Percentiles rank a stretch among this genome's conserved stretches.
These are phyloP conservation scores for Lecanicillium sp. DNA, from an alignment of 2,329 filamentous ascomycete genomes.

Conservation along the genomic window DNA sequence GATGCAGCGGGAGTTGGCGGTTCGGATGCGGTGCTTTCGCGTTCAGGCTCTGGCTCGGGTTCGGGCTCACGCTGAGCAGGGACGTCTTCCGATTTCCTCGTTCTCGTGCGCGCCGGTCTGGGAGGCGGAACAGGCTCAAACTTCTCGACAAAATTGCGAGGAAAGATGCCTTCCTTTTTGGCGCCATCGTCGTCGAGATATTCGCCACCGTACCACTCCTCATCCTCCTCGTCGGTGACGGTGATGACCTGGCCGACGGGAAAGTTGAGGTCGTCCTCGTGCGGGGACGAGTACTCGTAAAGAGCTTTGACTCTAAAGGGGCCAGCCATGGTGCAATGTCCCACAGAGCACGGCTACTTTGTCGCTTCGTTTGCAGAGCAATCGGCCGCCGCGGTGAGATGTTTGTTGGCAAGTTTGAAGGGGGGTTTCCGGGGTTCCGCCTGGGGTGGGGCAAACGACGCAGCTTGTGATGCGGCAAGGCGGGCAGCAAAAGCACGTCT, in stretches of 20 bases:
- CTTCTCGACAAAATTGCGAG: conserved; percentile 93
- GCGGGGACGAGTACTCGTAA: conserved; percentile 86
- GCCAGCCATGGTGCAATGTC: conserved; percentile 52
- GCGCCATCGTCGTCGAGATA: conserved; percentile 69
- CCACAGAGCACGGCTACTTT: conserved; percentile 2
- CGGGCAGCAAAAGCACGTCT: too few relatives aligned
- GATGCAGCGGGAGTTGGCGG: conserved; percentile 17
- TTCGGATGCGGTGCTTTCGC: conserved; percentile 15
- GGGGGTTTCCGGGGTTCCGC: neutral
- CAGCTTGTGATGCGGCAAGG: too few relatives aligned
- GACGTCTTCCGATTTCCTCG: conserved; percentile 42
- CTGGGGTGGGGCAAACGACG: conserved; percentile 1
- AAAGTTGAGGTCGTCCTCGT: conserved; percentile 94
- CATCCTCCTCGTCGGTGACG: conserved; percentile 85
- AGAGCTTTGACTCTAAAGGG: conserved; percentile 93
- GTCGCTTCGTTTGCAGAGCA: conserved; percentile 4
- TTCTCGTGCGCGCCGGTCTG: conserved; percentile 66
- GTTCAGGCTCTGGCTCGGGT: conserved; percentile 22
- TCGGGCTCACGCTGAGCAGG: conserved; percentile 16
- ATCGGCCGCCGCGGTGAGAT: conserved; percentile 5
- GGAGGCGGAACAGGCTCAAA: conserved; percentile 88
- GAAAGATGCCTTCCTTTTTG: conserved; percentile 82
- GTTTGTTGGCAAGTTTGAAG: conserved; percentile 6
- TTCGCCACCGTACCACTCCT: conserved; percentile 87
- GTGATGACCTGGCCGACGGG: conserved; percentile 80